Base-by-base conservation (phyloP, 176 grass and related monocot species). In the Triticum dicoccoides region DNA sequence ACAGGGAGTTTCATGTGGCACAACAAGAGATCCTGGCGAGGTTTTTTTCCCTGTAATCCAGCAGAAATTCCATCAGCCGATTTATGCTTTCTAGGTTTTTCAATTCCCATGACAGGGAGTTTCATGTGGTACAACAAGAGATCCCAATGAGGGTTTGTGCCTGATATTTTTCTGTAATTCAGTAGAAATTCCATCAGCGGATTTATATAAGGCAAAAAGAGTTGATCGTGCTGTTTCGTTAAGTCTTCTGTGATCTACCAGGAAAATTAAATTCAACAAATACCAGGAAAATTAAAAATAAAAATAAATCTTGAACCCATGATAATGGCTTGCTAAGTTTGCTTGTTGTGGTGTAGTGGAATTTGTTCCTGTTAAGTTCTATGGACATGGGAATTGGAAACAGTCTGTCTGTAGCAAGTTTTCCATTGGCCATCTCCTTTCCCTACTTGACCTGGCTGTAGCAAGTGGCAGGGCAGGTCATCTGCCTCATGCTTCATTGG, bases 1-100 rank as follows among this genome's bases (percentile, higher is more conserved):
- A 97, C 85, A 97, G 87, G 65, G 97, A 99, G 69, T 99, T 99
- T 89, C 97, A 99, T 92, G 97, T 97, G 15, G 97, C 8, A 89
- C 90, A 8, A 87, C 85, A 61, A 87, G 92, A 84, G 97, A 99
- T 89, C 94, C 94, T 66, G 97, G 29, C 29, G 29, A 29, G 29
- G 29, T 29, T 29, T 29, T 29, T 29, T 29, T 29, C 1, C 2
- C 2, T 29, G 29, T 29, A 29, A 29, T 29, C 29, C 29, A 29
- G 29, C 29, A 29, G 29, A 29, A 29, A 29, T 29, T 29, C 29
- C 29, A 29, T 29, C 29, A 29, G 29, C 29, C 29, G 29, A 29
- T 29, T 29, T 29, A 29, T 85, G 41, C 6, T 87, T 76, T 86
- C 34, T 62, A 99, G 97, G 70, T 99, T 97, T 78, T 99, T 99